Evolutionary conservation across 257 asterid genomes (phyloP).

Genomic region (Agastache rugosa): DNA sequence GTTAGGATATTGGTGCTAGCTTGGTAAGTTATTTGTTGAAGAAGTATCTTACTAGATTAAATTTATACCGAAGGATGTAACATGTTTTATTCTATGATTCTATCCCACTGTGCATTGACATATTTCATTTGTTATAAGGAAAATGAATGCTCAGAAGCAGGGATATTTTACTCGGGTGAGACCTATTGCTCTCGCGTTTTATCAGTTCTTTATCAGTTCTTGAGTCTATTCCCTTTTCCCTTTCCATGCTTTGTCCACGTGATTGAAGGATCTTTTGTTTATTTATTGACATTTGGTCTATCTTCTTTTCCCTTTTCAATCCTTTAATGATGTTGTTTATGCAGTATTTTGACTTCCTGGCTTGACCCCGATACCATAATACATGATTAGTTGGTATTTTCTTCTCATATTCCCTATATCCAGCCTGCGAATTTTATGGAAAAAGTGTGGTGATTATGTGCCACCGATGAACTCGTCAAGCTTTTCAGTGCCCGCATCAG

Average conservation of each 20-base stretch:
- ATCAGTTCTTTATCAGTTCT: constrained; percentile 16
- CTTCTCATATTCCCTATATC: constrained; percentile 9
- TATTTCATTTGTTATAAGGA: constrained; percentile 54
- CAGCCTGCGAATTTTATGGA: constrained; percentile 9
- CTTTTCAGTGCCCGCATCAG: too few relatives aligned
- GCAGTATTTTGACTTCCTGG: background rate
- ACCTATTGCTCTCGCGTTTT: constrained; percentile 15
- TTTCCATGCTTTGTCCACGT: constrained; percentile 22
- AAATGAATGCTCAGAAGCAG: constrained; percentile 91
- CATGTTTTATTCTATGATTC: constrained; percentile 35
- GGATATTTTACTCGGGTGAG: constrained; percentile 84
- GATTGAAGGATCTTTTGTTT: background rate
- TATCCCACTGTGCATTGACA: constrained; percentile 26
- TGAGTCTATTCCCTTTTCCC: too few relatives aligned
- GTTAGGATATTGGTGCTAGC: constrained; percentile 88
- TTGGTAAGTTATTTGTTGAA: constrained; percentile 57
- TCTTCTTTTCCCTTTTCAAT: background rate
- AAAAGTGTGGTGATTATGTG: background rate
- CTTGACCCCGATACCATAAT: background rate
- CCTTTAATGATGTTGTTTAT: background rate
- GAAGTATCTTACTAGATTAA: constrained; percentile 21
- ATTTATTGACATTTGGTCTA: background rate
- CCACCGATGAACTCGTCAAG: too few relatives aligned
- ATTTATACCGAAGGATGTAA: constrained; percentile 15
- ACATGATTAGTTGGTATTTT: too few relatives aligned